Conservation (phyloP, 805 yeast genomes). For the Kuraishia piskuri region DNA sequence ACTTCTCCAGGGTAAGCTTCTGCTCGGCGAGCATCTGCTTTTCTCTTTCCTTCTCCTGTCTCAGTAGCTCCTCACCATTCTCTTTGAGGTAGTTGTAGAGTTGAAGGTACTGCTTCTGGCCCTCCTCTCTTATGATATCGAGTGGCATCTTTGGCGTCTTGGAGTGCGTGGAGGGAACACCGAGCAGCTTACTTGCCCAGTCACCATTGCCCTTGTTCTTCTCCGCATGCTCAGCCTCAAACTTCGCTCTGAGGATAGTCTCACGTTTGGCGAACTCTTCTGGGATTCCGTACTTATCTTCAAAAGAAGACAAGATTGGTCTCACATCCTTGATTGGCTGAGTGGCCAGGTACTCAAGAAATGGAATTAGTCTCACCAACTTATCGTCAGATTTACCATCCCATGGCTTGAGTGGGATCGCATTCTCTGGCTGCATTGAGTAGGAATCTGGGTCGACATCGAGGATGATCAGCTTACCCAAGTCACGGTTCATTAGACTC, state of each 20-base stretch:
- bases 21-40: conserved; percentile 79
- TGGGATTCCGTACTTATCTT: conserved; percentile 57
- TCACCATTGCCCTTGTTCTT: conserved; percentile 34
- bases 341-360: conserved; percentile 90
- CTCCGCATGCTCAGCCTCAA: conserved; percentile 42
- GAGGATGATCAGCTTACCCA: conserved; percentile 67
- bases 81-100: conserved; percentile 58
- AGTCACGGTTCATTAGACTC: conserved; percentile 83
- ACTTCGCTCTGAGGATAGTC: conserved; percentile 59
- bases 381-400: conserved; percentile 76
- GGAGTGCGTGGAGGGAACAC: conserved; percentile 42
- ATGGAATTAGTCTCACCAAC: conserved; percentile 76
- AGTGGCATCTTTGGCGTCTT: conserved; percentile 67
- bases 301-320: conserved; percentile 71
- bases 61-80: conserved; percentile 58
- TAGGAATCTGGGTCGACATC: conserved; percentile 71
- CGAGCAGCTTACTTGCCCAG: conserved; percentile 56
- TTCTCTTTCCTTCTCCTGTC: conserved; percentile 75
- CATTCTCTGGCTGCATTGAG: conserved; percentile 87
- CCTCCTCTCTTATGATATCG: conserved; percentile 85
- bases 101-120: conserved; percentile 79
- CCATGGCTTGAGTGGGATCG: conserved; percentile 83
- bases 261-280: conserved; percentile 81
- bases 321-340: conserved; percentile 81
- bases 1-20: conserved; percentile 76